These are phyloP conservation scores for Benincasa hispida DNA, from an alignment of 306 rosid species.

Conservation along the genomic window DNA sequence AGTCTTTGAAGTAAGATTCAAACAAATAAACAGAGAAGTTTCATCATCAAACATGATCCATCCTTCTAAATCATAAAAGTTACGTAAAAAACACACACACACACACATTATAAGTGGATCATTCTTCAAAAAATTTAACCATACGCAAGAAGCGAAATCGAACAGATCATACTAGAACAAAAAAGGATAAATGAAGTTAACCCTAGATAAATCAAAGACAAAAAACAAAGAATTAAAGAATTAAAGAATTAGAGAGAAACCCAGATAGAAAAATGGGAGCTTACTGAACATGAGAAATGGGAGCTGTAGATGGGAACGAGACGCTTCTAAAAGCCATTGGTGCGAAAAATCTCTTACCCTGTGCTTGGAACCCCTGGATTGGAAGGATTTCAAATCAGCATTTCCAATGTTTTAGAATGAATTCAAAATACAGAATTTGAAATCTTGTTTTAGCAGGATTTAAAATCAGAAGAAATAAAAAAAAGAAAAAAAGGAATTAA, in stretches of 20 bases:
- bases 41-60: not conserved
- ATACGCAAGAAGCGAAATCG: not conserved
- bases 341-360: not conserved
- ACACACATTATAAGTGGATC: not conserved
- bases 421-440: not conserved
- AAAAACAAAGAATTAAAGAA: not conserved
- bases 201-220: not conserved
- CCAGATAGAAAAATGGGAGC: not conserved
- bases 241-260: not conserved
- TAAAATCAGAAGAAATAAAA: not conserved
- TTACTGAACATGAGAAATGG: constrained; percentile 37
- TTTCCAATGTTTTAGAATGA: not conserved
- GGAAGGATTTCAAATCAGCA: not conserved
- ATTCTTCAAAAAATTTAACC: not conserved
- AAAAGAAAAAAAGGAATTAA: not conserved
- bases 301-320: constrained; percentile 37
- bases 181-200: not conserved
- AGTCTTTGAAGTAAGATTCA: not conserved
- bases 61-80: not conserved
- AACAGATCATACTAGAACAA: not conserved
- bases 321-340: constrained; percentile 52
- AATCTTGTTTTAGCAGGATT: not conserved
- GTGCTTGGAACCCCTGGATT: not conserved
- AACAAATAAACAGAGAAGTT: not conserved
- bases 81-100: not conserved